Conservation (phyloP, 768 basidiomycete genomes). For the Boletellus emodensis region DNA sequence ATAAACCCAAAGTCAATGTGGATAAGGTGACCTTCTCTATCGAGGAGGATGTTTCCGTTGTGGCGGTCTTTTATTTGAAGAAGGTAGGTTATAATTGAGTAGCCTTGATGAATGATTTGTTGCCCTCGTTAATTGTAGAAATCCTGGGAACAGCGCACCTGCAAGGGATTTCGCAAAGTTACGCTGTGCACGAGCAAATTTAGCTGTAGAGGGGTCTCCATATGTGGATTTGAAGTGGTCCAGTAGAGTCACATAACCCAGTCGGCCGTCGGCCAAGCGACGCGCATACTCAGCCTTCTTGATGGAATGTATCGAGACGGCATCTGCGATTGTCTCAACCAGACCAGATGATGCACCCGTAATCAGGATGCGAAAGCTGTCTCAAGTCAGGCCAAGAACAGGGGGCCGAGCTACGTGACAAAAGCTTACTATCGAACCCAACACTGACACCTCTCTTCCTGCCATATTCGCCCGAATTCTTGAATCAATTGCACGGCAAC, state of each 20-base stretch:
- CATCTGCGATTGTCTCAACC: conserved; percentile 97
- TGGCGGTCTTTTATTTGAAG: conserved; percentile 98
- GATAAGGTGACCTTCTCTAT: conserved; percentile 90
- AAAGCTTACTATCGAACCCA: conserved; percentile 86
- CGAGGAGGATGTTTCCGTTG: conserved; percentile 96
- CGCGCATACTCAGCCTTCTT: conserved; percentile 98
- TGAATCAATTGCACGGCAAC: conserved; percentile 92
- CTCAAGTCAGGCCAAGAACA: not conserved
- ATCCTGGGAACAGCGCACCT: conserved; percentile 37
- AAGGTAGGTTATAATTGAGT: conserved; percentile 93
- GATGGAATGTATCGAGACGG: conserved; percentile 97
- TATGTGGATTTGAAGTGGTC: conserved; percentile 93
- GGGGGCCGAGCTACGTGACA: not conserved
- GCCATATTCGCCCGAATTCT: conserved; percentile 92
- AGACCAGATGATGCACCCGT: conserved; percentile 91
- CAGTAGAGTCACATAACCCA: conserved; percentile 83
- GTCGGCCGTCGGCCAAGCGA: conserved; percentile 69
- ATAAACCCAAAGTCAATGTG: conserved; percentile 99
- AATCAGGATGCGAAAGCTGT: conserved; percentile 92
- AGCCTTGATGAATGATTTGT: conserved; percentile 47
- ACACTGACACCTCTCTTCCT: conserved; percentile 85
- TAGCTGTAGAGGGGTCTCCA: conserved; percentile 82
- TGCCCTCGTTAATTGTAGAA: not conserved
- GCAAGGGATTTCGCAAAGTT: conserved; percentile 93
- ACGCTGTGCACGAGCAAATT: conserved; percentile 84